Percentiles rank a stretch among this genome's conserved stretches.
These are phyloP conservation scores for Erigeron philadelphicus DNA, from an alignment of 140 eudicot genomes.

Conservation along the genomic window DNA sequence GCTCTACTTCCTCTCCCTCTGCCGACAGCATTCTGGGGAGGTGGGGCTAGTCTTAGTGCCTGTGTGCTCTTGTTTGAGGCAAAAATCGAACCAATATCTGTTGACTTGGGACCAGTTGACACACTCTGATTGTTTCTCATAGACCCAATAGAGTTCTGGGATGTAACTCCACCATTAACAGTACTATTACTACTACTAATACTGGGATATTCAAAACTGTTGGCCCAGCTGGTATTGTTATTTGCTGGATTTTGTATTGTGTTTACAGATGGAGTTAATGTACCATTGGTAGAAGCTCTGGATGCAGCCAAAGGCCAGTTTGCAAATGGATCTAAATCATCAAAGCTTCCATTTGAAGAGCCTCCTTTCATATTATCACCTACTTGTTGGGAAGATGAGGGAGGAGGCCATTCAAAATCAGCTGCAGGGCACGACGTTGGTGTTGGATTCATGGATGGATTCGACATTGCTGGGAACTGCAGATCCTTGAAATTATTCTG, in stretches of 20 bases:
- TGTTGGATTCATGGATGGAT: conserved; percentile 40
- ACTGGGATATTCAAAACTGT: conserved; percentile 21
- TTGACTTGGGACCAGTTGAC: conserved; percentile 38
- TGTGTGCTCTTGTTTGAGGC: conserved; percentile 42
- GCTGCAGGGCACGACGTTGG: conserved; percentile 54
- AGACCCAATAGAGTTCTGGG: conserved; percentile 44
- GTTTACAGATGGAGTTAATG: conserved; percentile 20
- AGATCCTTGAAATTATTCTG: conserved; percentile 30
- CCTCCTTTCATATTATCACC: conserved; percentile 31
- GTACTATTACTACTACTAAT: conserved; percentile 20
- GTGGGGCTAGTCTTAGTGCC: conserved; percentile 85
- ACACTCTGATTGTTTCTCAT: conserved; percentile 48
- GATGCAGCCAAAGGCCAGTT: conserved; percentile 58
- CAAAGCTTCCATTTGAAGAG: conserved; percentile 49
- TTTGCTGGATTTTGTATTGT: not conserved
- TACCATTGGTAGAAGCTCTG: conserved; percentile 40
- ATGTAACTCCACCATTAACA: conserved; percentile 31
- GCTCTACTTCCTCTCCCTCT: conserved; percentile 79
- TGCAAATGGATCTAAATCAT: conserved; percentile 91
- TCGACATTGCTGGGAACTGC: conserved; percentile 37
- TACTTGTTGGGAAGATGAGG: conserved; percentile 37
- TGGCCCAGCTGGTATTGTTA: not conserved
- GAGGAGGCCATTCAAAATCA: conserved; percentile 91
- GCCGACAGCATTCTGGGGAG: conserved; percentile 78
- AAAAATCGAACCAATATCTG: conserved; percentile 71